These are phyloP conservation scores for Barnettozyma californica DNA, from an alignment of 805 yeast species.

Conservation along the genomic window DNA sequence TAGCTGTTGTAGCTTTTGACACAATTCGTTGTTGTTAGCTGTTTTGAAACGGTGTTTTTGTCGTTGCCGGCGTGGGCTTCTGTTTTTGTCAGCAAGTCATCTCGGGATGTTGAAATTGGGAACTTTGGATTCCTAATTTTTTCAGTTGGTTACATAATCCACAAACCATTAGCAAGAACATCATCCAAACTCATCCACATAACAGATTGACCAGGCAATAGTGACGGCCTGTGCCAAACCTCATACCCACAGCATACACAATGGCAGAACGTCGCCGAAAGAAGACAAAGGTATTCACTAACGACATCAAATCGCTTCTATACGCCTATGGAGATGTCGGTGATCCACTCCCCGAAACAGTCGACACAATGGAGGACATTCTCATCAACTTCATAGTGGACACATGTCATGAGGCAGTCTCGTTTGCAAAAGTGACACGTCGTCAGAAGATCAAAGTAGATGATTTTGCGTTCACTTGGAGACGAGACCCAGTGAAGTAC, in stretches of 20 bases:
- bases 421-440: conserved; percentile 44
- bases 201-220: not conserved
- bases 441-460: conserved; percentile 65
- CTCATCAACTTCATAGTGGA: conserved; percentile 59
- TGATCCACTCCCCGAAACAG: conserved; percentile 62
- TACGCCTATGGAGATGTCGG: conserved; percentile 71
- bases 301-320: conserved; percentile 51
- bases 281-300: conserved; percentile 39
- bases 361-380: conserved; percentile 62
- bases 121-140: not conserved
- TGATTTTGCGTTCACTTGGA: conserved; percentile 64
- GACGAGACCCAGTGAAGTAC: conserved; percentile 60
- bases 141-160: too few relatives aligned
- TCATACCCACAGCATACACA: not conserved
- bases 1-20: not conserved
- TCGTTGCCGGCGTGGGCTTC: conserved; percentile 5
- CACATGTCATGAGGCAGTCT: conserved; percentile 49
- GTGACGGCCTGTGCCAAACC: not conserved
- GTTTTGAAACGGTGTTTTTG: not conserved
- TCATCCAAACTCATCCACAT: not conserved
- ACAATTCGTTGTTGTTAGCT: conserved; percentile 1
- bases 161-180: too few relatives aligned
- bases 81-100: conserved; percentile 1
- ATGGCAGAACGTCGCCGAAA: conserved; percentile 28
- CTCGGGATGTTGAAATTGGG: too few relatives aligned